Evolutionary conservation across 2,329 filamentous ascomycete genomes (phyloP).

Genomic region (Didymella segeticola): DNA sequence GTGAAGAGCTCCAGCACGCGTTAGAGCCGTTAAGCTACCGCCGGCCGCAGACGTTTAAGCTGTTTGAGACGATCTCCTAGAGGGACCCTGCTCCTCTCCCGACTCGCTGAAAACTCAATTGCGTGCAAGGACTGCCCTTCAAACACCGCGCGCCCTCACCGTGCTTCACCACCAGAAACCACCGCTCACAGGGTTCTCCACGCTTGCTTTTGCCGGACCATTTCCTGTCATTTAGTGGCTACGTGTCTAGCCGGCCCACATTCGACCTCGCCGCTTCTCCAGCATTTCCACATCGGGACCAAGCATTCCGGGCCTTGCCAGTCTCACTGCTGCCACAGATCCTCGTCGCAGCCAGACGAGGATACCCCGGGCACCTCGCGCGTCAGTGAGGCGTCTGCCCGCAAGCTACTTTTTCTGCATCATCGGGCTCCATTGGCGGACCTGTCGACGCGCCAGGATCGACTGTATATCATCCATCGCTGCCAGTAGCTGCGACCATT

Average conservation of each 20-base stretch:
- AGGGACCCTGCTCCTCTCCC: slow-evolving; percentile 27
- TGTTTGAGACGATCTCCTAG: slow-evolving; percentile 46
- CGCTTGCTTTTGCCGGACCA: slow-evolving; percentile 42
- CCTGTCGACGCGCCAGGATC: slow-evolving; percentile 41
- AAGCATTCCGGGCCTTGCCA: slow-evolving; percentile 40
- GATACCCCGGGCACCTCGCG: slow-evolving; percentile 45
- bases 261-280: slow-evolving; percentile 36
- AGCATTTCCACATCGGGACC: slow-evolving; percentile 48
- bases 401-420: slow-evolving; percentile 40
- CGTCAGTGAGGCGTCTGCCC: slow-evolving; percentile 47
- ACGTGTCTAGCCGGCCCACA: slow-evolving; percentile 41
- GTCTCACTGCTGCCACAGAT: slow-evolving; percentile 32
- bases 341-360: slow-evolving; percentile 47
- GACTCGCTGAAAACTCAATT: slow-evolving; percentile 39
- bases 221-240: slow-evolving; percentile 40
- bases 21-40: slow-evolving; percentile 43
- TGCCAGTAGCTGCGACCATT: slow-evolving; percentile 39
- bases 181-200: slow-evolving; percentile 40
- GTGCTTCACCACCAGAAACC: slow-evolving; percentile 38
- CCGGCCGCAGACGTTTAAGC: slow-evolving; percentile 38
- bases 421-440: slow-evolving; percentile 48
- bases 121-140: slow-evolving; percentile 47
- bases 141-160: slow-evolving; percentile 38
- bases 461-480: slow-evolving; percentile 50
- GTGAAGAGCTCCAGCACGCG: slow-evolving; percentile 39